Percentiles rank a stretch among this genome's conserved stretches.
phyloP scores from a whole-genome alignment of 1,139 yeast species.

The Scheffersomyces stambukii region DNA sequence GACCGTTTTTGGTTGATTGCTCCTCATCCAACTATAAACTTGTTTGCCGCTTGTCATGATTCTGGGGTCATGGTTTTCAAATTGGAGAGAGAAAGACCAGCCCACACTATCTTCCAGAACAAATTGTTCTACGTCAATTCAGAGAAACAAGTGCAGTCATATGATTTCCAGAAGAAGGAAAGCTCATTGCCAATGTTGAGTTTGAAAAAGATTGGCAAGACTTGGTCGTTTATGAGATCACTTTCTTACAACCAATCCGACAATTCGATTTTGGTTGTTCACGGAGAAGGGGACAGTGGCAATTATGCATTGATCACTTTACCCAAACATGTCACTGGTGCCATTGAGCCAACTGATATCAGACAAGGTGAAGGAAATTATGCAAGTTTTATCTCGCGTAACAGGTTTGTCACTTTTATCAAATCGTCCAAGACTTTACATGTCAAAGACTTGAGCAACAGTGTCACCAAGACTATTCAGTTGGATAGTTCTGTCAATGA shows the following conservation, averaged over 20 bases:
- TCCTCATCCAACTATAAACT: slow-evolving; percentile 83
- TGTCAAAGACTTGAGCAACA: slow-evolving; percentile 78
- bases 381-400: slow-evolving; percentile 90
- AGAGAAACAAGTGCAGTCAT: slow-evolving; percentile 82
- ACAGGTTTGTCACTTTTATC: slow-evolving; percentile 81
- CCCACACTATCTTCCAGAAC: slow-evolving; percentile 68
- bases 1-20: slow-evolving; percentile 95
- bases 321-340: slow-evolving; percentile 89
- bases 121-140: slow-evolving; percentile 72
- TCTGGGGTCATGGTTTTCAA: slow-evolving; percentile 98
- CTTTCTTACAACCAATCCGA: slow-evolving; percentile 92
- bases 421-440: slow-evolving; percentile 64
- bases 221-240: slow-evolving; percentile 83
- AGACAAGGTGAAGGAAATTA: slow-evolving; percentile 78
- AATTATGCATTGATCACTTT: slow-evolving; percentile 71
- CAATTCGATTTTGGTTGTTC: slow-evolving; percentile 77
- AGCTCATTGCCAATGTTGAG: slow-evolving; percentile 77
- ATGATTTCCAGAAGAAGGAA: slow-evolving; percentile 59
- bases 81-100: slow-evolving; percentile 96
- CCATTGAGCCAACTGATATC: slow-evolving; percentile 80
- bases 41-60: slow-evolving; percentile 96
- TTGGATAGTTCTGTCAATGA: slow-evolving; percentile 71
- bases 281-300: slow-evolving; percentile 61
- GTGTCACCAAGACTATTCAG: slow-evolving; percentile 75
- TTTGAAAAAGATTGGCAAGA: slow-evolving; percentile 76